Base-by-base conservation (phyloP, 441 rosid species). In the Gossypium davidsonii region DNA sequence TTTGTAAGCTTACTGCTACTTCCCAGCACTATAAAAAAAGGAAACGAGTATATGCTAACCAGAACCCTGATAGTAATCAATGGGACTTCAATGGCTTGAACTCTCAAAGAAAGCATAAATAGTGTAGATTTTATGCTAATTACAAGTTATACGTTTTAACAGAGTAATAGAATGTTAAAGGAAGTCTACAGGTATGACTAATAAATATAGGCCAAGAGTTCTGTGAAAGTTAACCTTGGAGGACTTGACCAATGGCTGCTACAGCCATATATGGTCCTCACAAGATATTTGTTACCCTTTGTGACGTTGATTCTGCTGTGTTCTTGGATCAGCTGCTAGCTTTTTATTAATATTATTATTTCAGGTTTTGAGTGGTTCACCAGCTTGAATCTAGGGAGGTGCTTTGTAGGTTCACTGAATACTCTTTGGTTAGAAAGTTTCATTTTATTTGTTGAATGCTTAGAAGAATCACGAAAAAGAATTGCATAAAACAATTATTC, bases 231-330 rank as follows among this genome's bases (percentile, higher is more conserved):
- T 21, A 49, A 53, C 7, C 9, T 3, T 18, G 59, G 48, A 5
- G 46, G 26, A 59, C 57, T 60, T 61, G 58, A 69, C 58, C 31
- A 11, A 8, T n/a, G 58, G 58, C 59, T 67, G 28, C 55, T 37
- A 31, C 74, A 75, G 23, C 60, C 46, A 31, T 68, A 52, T 2
- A 14, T 61, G 71, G 78, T 75, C 64, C 57, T 61, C 25, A 58
- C 59, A 39, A 64, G 55, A 11, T 52, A 2, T 44, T 49, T 46
- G n/a, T 55, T 52, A 74, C 60, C 49, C 14, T 15, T 71, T 18
- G 18, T 20, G 28, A 25, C 8, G n/a, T 25, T 51, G n/a, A 8
- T 28, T 23, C 57, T 66, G 39, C 20, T 6, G 53, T 44, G 12
- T 66, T 46, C 39, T 66, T 46, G 37, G 56, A 46, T 7, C 39